Conservation (phyloP, 2,329 filamentous ascomycete species). For the Colletotrichum tabaci region DNA sequence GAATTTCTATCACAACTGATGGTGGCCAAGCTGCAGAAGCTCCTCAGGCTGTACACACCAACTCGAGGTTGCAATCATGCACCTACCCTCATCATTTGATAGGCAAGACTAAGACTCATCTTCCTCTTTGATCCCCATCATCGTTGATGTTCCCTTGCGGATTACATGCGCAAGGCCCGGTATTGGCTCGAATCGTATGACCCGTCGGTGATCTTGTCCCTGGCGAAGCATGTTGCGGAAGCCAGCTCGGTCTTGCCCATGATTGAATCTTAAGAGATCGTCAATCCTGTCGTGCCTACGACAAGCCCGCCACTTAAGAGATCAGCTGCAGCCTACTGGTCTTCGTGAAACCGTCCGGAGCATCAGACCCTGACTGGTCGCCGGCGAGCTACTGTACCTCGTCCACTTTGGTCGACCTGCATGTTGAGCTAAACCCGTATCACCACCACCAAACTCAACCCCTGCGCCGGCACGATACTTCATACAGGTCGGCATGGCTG, state of each 20-base stretch:
- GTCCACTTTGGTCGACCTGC: slow-evolving; percentile 38
- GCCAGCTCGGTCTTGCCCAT: slow-evolving; percentile 23
- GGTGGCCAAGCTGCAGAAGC: slow-evolving; percentile 27
- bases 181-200: slow-evolving; percentile 31
- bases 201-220: slow-evolving; percentile 35
- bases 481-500: slow-evolving; percentile 30
- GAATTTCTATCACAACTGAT: slow-evolving; percentile 36
- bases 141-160: not conserved
- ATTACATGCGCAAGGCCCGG: slow-evolving; percentile 26
- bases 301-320: slow-evolving; percentile 30
- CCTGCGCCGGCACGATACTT: slow-evolving; percentile 31
- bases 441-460: slow-evolving; percentile 27
- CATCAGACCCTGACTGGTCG: slow-evolving; percentile 18
- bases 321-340: slow-evolving; percentile 30
- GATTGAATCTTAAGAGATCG: slow-evolving; percentile 36
- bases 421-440: slow-evolving; percentile 40
- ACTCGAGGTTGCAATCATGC: slow-evolving; percentile 26
- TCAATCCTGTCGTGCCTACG: slow-evolving; percentile 20
- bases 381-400: slow-evolving; percentile 33
- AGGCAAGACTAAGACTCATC: slow-evolving; percentile 8
- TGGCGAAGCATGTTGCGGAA: slow-evolving; percentile 29
- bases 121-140: slow-evolving; percentile 13
- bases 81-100: slow-evolving; percentile 38
- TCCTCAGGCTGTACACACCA: slow-evolving; percentile 37
- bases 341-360: slow-evolving; percentile 16